A percentile compares a stretch with the other conserved stretches of the same genome.
phyloP scores from a whole-genome alignment of 192 early-diverging fungal genomes.

The Physocladia obscura region DNA sequence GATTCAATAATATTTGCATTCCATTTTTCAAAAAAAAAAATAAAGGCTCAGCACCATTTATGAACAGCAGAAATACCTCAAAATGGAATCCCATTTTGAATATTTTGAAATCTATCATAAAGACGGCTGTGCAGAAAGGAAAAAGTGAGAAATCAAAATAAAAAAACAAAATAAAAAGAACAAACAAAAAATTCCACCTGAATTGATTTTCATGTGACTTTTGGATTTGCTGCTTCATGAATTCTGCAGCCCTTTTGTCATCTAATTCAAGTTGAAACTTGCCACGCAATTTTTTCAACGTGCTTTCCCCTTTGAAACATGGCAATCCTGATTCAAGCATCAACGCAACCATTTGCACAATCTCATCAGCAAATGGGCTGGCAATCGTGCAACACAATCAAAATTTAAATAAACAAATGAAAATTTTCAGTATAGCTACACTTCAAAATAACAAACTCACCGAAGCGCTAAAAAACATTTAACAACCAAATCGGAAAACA shows the following conservation, averaged over 20 bases:
- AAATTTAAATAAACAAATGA: not conserved
- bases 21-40: no score
- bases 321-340: constrained; percentile 97
- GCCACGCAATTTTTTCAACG: constrained; percentile 76
- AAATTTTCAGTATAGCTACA: no score
- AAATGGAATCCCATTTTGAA: constrained; percentile 60
- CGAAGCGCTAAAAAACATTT: constrained; percentile 85
- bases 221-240: constrained; percentile 86
- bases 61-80: no score
- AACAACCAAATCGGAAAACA: constrained; percentile 88
- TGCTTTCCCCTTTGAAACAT: constrained; percentile 89
- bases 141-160: not conserved
- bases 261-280: constrained; percentile 88
- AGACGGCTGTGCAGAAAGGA: constrained; percentile 33
- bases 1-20: no score
- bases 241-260: constrained; percentile 90
- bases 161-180: not conserved
- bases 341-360: constrained; percentile 82
- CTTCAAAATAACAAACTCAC: constrained; percentile 31
- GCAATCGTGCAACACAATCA: constrained; percentile 4
- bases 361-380: constrained; percentile 88
- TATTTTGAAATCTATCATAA: constrained; percentile 58
- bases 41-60: no score
- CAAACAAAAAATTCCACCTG: constrained; percentile 35
- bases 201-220: constrained; percentile 92